Conservation (phyloP, 306 rosid species). For the Pterocarpus santalinus region DNA sequence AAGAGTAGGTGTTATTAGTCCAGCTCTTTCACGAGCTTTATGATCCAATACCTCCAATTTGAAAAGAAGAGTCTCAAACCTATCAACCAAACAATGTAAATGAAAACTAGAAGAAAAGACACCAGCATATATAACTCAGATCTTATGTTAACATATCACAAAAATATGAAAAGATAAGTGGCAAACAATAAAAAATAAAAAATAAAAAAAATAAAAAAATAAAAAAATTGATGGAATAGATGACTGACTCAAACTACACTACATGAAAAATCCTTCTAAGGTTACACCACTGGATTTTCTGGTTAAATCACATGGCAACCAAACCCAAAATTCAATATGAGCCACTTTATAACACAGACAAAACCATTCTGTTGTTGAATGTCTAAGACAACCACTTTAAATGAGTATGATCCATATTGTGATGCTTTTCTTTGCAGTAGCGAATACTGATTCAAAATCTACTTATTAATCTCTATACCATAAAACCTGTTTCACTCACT, state of each 20-base stretch:
- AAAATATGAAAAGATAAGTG: constrained; percentile 6
- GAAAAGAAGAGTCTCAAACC: constrained; percentile 85
- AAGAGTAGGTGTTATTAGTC: constrained; percentile 86
- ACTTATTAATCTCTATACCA: constrained; percentile 7
- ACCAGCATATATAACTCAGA: constrained; percentile 26
- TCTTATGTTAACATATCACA: constrained; percentile 18
- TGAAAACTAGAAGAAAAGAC: constrained; percentile 36
- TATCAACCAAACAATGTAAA: constrained; percentile 51
- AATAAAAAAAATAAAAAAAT: background rate
- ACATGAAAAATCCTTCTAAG: background rate
- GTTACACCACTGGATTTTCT: constrained; percentile 31
- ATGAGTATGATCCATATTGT: constrained; percentile 17
- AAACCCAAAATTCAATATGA: constrained; percentile 26
- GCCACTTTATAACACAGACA: constrained; percentile 24
- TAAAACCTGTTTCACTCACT: background rate
- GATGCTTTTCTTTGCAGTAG: constrained; percentile 10
- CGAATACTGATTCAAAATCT: constrained; percentile 16
- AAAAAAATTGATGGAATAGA: constrained; percentile 12
- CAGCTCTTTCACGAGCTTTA: constrained; percentile 96
- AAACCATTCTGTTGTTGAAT: constrained; percentile 17
- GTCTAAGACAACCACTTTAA: constrained; percentile 22
- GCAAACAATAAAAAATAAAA: constrained; percentile 24
- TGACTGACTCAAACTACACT: background rate
- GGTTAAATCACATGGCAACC: constrained; percentile 22
- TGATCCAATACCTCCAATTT: constrained; percentile 98